Evolutionary conservation across 148 eudicot species (phyloP), one percentile per base, ranked within the genome.

Genomic region (Cornus florida): DNA sequence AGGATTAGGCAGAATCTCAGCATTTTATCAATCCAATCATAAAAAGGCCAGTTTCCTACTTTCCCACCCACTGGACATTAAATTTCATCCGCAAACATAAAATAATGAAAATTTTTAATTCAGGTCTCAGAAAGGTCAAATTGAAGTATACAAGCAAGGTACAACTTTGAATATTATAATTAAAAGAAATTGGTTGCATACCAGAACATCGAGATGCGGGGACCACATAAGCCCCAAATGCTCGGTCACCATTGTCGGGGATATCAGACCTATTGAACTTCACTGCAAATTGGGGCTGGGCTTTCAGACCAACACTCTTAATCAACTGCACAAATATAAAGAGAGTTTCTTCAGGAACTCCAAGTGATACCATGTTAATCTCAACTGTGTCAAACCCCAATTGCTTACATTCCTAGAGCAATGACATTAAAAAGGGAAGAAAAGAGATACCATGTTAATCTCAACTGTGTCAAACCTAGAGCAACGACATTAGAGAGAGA

Each of bases 361-460:
- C 94, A 59, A 96, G 93, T 3, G 92, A 87, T 17, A 89, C 87
- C 68, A 84, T 89, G 78, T 93, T 89, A n/a, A 93, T 82, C 84
- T 96, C 98, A 73, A 96, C 85, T 5, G 95, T 92, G 76, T 93
- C 97, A 74, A 96, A 93, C 5, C 99, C 99, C 90, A 96, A 77
- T 75, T 90, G 86, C 89, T 89, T 96, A 77, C 98, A 93, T 75
- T 96, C 99, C 99, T 96, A 76, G 46, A 38, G 81, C 67, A 77
- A 77, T 70, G 70, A 39, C 5, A 39, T 4, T 39, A 7, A 7
- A 7, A 39, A 39, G 7, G 7, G 28, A 28, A 28, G 28, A n/a
- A n/a, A n/a, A 39, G n/a, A n/a, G n/a, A n/a, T n/a, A n/a, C n/a
- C 3, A 39, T 3, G 3, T 3, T 3, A 6, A n/a, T n/a, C n/a